A percentile compares a stretch with the other conserved stretches of the same genome.
Conservation (phyloP, 805 yeast species). For the Metschnikowia matae region DNA sequence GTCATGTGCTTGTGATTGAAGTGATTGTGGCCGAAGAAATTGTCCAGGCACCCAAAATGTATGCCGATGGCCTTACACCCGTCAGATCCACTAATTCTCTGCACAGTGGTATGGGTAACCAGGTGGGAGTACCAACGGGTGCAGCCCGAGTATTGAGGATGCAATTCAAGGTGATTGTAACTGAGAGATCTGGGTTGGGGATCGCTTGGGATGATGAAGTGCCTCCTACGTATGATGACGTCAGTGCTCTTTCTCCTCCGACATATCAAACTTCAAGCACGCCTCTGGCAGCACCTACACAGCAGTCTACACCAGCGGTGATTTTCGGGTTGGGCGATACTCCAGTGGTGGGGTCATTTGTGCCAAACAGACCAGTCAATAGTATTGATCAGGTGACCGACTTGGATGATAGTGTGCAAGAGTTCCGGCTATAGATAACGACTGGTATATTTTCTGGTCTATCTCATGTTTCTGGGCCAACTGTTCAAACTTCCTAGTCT, state of each 20-base stretch:
- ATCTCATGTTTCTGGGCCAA: too few species aligned
- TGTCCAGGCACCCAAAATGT: slow-evolving; percentile 20
- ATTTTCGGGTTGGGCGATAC: slow-evolving; percentile 44
- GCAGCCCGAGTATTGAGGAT: slow-evolving; percentile 91
- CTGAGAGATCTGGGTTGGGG: slow-evolving; percentile 93
- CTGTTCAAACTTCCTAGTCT: too few species aligned
- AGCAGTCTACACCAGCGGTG: slow-evolving; percentile 30
- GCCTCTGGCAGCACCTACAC: slow-evolving; percentile 38
- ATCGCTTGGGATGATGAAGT: slow-evolving; percentile 99
- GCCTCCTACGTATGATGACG: slow-evolving; percentile 92
- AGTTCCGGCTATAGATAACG: slow-evolving; percentile 20
- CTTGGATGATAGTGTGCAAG: slow-evolving; percentile 32
- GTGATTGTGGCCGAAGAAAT: slow-evolving; percentile 92
- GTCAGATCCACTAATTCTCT: slow-evolving; percentile 21
- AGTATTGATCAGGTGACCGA: slow-evolving; percentile 29
- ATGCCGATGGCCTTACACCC: slow-evolving; percentile 22
- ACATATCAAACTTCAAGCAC: slow-evolving; percentile 47
- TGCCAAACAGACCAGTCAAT: slow-evolving; percentile 6
- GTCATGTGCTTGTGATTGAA: slow-evolving; percentile 77
- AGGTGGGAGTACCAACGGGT: slow-evolving; percentile 79
- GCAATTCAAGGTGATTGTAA: slow-evolving; percentile 82
- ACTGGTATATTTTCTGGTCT: too few species aligned
- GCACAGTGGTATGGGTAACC: slow-evolving; percentile 1
- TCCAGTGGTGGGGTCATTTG: slow-evolving; percentile 29
- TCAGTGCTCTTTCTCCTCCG: slow-evolving; percentile 83